These are phyloP conservation scores for Dothiorella sarmentorum DNA, from an alignment of 2,329 filamentous ascomycete species.

Conservation along the genomic window DNA sequence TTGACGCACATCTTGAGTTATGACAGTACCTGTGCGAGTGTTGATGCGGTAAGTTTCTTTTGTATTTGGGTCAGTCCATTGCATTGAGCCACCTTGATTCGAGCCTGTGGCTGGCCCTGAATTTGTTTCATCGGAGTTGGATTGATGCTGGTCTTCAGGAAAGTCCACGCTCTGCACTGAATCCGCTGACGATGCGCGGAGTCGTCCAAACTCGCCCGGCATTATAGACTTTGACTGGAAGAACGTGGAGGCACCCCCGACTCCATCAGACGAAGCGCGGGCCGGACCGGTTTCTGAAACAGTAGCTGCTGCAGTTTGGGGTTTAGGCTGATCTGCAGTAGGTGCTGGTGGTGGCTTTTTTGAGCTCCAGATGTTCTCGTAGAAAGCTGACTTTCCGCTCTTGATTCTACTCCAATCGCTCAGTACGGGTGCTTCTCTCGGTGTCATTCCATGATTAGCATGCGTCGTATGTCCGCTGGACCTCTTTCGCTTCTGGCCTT, in stretches of 20 bases:
- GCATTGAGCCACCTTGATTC: slow-evolving; percentile 36
- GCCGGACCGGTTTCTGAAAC: neutral
- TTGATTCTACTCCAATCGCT: slow-evolving; percentile 45
- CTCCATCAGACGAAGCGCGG: neutral
- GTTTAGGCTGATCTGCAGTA: neutral
- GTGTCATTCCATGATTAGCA: neutral
- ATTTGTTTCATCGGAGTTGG: neutral
- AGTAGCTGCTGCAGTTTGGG: slow-evolving; percentile 1
- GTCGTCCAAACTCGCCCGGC: neutral
- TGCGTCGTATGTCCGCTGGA: neutral
- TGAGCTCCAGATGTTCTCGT: slow-evolving; percentile 26
- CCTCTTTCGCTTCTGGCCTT: slow-evolving; percentile 27
- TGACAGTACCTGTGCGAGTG: slow-evolving; percentile 51
- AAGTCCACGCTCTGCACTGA: neutral
- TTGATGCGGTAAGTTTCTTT: slow-evolving; percentile 53
- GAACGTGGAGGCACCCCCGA: neutral
- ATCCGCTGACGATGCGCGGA: neutral
- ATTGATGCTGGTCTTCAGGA: neutral
- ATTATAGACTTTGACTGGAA: slow-evolving; percentile 2
- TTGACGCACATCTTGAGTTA: slow-evolving; percentile 14
- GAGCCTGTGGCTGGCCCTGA: neutral
- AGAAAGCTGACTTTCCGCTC: slow-evolving; percentile 36
- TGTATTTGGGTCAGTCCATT: slow-evolving; percentile 62
- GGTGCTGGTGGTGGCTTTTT: neutral
- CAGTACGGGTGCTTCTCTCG: slow-evolving; percentile 21